Evolutionary conservation across 2,329 filamentous ascomycete genomes (phyloP).

Genomic region (Paraconiothyrium brasiliense): DNA sequence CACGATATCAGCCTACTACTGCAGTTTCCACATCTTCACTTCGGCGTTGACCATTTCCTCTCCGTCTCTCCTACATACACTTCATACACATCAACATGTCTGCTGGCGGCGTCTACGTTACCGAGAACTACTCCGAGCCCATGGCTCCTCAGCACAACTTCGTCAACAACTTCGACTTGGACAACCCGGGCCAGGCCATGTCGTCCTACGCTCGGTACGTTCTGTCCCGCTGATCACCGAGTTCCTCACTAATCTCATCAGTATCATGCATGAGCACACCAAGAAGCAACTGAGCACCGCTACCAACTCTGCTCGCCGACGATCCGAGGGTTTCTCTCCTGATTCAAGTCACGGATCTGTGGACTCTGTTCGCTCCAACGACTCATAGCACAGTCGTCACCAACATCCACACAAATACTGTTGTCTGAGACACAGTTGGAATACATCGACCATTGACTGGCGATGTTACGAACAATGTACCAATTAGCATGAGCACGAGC

Average conservation of each 20-base stretch:
- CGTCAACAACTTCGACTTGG: constrained; percentile 54
- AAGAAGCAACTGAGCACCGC: constrained; percentile 59
- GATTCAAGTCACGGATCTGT: constrained; percentile 20
- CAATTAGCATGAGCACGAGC: constrained; percentile 7
- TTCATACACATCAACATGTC: constrained; percentile 24
- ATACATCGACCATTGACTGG: constrained; percentile 8
- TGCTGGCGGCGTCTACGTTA: constrained; percentile 46
- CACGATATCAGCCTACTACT: background rate
- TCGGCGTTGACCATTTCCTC: background rate
- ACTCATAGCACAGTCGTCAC: constrained; percentile 22
- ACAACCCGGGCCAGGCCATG: constrained; percentile 51
- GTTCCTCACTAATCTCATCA: constrained; percentile 31
- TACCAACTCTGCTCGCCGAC: constrained; percentile 55
- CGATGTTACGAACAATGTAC: background rate
- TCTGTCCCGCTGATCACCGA: background rate
- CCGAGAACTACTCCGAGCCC: constrained; percentile 53
- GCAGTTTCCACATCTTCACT: background rate
- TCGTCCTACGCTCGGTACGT: constrained; percentile 56
- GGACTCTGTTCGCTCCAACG: constrained; percentile 32
- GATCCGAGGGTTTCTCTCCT: constrained; percentile 36
- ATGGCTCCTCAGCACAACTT: constrained; percentile 56
- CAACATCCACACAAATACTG: background rate
- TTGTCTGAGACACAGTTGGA: constrained; percentile 7
- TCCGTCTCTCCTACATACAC: constrained; percentile 1
- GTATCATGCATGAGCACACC: constrained; percentile 62